Conservation (phyloP, 2,329 filamentous ascomycete genomes). For the Zasmidium angulare region DNA sequence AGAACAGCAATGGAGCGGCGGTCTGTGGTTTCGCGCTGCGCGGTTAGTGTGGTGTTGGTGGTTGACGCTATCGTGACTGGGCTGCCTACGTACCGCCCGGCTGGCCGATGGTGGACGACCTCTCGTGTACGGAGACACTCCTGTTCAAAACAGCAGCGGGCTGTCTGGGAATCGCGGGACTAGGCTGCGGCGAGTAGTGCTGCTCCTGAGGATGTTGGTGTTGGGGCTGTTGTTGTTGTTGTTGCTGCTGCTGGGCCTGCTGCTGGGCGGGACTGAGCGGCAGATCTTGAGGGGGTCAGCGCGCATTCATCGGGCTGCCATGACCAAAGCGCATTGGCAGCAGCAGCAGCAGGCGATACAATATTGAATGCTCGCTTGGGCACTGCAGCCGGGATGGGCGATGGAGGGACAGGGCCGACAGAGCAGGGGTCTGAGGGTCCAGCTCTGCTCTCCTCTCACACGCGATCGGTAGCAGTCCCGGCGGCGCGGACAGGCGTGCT, state of each 20-base stretch:
- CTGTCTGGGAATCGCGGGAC: neutral
- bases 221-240: slow-evolving; percentile 3
- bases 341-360: neutral
- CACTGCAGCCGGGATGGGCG: neutral
- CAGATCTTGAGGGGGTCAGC: neutral
- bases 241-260: neutral
- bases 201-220: slow-evolving; percentile 7
- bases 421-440: neutral
- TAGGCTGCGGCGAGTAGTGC: slow-evolving; percentile 2
- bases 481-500: neutral
- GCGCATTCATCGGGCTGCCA: neutral
- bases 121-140: neutral
- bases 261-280: slow-evolving; percentile 2
- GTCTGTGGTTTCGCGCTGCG: slow-evolving; percentile 18
- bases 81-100: slow-evolving; percentile 13
- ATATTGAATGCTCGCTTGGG: neutral
- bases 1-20: slow-evolving; percentile 25
- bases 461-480: neutral
- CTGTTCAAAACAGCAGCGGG: neutral
- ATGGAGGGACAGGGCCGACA: neutral
- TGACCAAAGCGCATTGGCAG: neutral
- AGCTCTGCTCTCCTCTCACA: neutral
- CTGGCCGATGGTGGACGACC: neutral
- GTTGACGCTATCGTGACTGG: neutral
- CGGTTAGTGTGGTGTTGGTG: slow-evolving; percentile 8